Percentiles rank a stretch among this genome's conserved stretches.
Evolutionary conservation across 2,329 filamentous ascomycete genomes (phyloP).

Genomic region (Claviceps africana): DNA sequence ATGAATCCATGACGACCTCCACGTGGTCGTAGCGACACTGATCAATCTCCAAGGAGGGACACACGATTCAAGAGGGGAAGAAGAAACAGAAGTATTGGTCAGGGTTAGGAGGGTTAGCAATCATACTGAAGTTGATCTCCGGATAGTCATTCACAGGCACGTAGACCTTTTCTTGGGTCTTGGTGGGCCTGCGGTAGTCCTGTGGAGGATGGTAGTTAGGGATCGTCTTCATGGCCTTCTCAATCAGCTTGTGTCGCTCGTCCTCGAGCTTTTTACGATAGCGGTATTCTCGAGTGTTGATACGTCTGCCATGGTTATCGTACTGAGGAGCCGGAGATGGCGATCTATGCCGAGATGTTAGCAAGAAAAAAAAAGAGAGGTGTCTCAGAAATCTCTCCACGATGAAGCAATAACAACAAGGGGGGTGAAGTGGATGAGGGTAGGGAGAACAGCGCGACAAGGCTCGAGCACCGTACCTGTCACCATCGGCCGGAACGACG

Average conservation of each 20-base stretch:
- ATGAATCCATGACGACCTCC: slow-evolving; percentile 17
- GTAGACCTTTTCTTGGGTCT: slow-evolving; percentile 99
- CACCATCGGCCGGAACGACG: slow-evolving; percentile 91
- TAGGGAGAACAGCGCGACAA: neutral
- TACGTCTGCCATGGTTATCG: slow-evolving; percentile 97
- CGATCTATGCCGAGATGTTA: slow-evolving; percentile 44
- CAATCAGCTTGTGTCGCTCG: slow-evolving; percentile 95
- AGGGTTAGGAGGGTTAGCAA: slow-evolving; percentile 92
- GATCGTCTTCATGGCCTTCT: slow-evolving; percentile 99
- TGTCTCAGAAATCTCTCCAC: neutral
- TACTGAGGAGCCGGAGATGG: slow-evolving; percentile 94
- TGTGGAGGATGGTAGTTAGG: slow-evolving; percentile 98
- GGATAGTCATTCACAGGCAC: slow-evolving; percentile 99
- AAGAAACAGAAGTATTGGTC: slow-evolving; percentile 35
- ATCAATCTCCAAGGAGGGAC: slow-evolving; percentile 27
- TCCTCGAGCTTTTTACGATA: slow-evolving; percentile 97
- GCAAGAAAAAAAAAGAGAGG: neutral
- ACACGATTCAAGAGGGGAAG: slow-evolving; percentile 15
- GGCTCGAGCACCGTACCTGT: slow-evolving; percentile 51
- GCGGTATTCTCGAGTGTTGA: slow-evolving; percentile 96
- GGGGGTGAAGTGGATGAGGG: no score
- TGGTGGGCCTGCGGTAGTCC: slow-evolving; percentile 96
- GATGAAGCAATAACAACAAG: neutral
- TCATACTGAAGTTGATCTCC: slow-evolving; percentile 99
- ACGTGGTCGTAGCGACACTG: slow-evolving; percentile 23